Evolutionary conservation across 768 basidiomycete genomes (phyloP).

Genomic region (Tylopilus rubrobrunneus): DNA sequence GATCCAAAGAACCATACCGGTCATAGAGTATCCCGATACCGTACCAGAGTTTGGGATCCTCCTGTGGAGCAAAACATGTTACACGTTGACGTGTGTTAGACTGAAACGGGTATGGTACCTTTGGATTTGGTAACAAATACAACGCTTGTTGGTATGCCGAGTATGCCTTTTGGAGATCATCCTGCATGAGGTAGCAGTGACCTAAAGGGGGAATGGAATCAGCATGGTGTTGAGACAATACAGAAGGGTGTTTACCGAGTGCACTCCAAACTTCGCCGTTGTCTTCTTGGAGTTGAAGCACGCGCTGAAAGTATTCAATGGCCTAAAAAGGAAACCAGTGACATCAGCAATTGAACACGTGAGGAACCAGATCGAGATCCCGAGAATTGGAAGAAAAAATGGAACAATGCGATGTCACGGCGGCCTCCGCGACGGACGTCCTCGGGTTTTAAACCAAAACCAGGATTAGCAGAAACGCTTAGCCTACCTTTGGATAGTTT

Average conservation of each 20-base stretch:
- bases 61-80: constrained; percentile 34
- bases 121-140: constrained; percentile 92
- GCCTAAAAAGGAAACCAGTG: constrained; percentile 54
- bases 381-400: constrained; percentile 9
- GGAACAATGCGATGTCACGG: constrained; percentile 18
- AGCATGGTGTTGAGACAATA: constrained; percentile 14
- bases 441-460: constrained; percentile 27
- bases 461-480: constrained; percentile 30
- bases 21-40: constrained; percentile 99
- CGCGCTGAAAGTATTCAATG: constrained; percentile 94
- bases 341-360: constrained; percentile 31
- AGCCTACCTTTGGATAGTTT: constrained; percentile 85
- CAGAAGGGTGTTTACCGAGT: constrained; percentile 54
- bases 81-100: neutral
- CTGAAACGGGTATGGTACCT: constrained; percentile 45
- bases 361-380: constrained; percentile 29
- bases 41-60: constrained; percentile 99
- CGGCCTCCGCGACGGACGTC: constrained; percentile 28
- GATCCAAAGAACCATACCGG: constrained; percentile 96
- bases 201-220: constrained; percentile 42
- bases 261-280: constrained; percentile 99
- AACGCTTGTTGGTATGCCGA: constrained; percentile 98
- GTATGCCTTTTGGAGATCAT: constrained; percentile 98
- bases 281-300: constrained; percentile 85
- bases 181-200: constrained; percentile 98